phyloP scores from a whole-genome alignment of 768 basidiomycete genomes.

The Lactifluus subvellereus region DNA sequence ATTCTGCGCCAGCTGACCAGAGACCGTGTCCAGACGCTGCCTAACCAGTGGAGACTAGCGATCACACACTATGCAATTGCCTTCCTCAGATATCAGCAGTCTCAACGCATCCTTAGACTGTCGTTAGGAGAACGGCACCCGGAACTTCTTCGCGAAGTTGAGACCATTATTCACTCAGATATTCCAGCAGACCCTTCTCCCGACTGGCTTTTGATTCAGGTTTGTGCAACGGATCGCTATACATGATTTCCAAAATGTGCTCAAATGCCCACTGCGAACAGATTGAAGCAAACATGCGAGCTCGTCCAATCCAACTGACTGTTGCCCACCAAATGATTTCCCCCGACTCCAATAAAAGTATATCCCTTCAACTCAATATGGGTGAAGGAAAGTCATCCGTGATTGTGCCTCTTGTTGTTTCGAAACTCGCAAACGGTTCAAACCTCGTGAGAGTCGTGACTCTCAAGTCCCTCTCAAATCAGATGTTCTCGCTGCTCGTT shows the following conservation, averaged over 20 bases:
- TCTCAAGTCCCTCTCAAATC: constrained; percentile 21
- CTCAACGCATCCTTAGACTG: neutral
- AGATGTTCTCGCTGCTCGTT: too few relatives aligned
- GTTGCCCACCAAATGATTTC: too few relatives aligned
- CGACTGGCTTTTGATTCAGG: constrained; percentile 20
- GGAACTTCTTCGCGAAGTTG: neutral
- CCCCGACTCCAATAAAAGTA: too few relatives aligned
- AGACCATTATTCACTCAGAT: neutral
- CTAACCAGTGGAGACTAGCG: neutral
- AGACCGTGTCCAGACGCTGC: constrained; percentile 18
- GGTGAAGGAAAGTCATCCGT: constrained; percentile 47
- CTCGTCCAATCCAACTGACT: too few relatives aligned
- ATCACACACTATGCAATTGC: neutral
- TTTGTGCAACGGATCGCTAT: neutral
- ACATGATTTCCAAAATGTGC: too few relatives aligned
- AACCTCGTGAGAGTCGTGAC: constrained; percentile 45
- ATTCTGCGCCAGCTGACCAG: constrained; percentile 25
- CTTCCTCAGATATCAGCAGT: too few relatives aligned
- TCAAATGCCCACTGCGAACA: neutral
- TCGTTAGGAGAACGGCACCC: neutral
- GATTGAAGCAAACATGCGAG: too few relatives aligned
- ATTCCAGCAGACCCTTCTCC: neutral
- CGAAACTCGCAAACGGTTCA: constrained; percentile 38
- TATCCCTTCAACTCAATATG: too few relatives aligned
- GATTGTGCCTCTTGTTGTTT: constrained; percentile 43